Base-by-base conservation (phyloP, 2,329 filamentous ascomycete species). In the Arthroderma sp. region DNA sequence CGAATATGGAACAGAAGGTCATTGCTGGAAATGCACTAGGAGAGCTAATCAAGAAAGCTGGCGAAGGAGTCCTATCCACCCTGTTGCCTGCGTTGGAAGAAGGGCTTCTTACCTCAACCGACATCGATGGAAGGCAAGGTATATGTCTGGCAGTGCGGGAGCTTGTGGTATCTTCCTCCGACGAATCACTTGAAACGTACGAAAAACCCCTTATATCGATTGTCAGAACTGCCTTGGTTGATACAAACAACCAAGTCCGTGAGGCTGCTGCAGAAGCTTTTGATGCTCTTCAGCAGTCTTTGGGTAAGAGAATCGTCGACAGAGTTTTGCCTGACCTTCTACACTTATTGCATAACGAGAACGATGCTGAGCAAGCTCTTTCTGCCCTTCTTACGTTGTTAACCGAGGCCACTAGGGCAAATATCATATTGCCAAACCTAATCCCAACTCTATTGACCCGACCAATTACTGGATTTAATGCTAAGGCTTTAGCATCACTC, bases 1-100 rank as follows among this genome's bases (percentile, higher is more conserved):
- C 91, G 49, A 97, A 96, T 68, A 91, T 95, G 85, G 93, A 98
- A 71, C 93, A 98, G 73, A 97, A 96, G 77, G 87, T 95, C 65
- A 98, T 98, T 77, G 93, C 94, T 63, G 91, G 91, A 70, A 97
- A 97, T 71, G 90, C 93, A 53, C 80, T 98, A 57, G 93, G 93
- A 67, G 93, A 98, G 70, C 83, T 98, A 63, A 97, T 98, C 67
- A 86, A 93, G 66, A 96, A 95, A 73, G 91, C 93, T 66, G 93
- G 94, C 61, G 93, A 98, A 70, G 87, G 89, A 57, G 91, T 98
- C 58, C 78, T 98, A 61, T 83, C 90, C 23, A 94, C 83, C 44
- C 76, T 98, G 60, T 76, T 98, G 60, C 93, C 93, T 31, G 95
- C 91, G 35, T 81, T 98, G 53, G 91, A 97, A 69, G 89, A 95